Evolutionary conservation across 2,329 filamentous ascomycete species (phyloP).

Genomic region (Ceratocystis colombiana): DNA sequence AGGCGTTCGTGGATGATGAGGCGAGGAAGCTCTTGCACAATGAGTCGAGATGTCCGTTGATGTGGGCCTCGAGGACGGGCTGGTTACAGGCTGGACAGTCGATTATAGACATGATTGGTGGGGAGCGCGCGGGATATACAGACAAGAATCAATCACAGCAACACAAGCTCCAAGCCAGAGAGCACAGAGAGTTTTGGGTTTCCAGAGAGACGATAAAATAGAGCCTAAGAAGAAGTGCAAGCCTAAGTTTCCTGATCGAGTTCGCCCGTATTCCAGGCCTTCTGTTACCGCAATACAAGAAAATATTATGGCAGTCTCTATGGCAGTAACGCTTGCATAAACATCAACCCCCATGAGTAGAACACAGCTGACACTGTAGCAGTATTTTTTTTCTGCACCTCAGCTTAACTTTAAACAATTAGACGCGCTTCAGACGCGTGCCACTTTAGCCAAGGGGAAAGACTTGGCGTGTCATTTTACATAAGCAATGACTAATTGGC

Average conservation of each 20-base stretch:
- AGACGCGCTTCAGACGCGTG: slow-evolving; percentile 1
- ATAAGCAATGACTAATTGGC: neutral
- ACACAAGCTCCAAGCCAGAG: neutral
- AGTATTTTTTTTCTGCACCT: neutral
- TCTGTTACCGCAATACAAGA: no score
- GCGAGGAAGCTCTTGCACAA: slow-evolving; percentile 60
- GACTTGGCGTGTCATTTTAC: neutral
- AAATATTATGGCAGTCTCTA: no score
- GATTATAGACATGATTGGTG: slow-evolving; percentile 37
- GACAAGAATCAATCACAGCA: neutral
- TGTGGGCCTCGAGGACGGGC: slow-evolving; percentile 58
- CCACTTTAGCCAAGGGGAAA: slow-evolving; percentile 2
- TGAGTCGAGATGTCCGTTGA: slow-evolving; percentile 88
- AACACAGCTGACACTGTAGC: neutral
- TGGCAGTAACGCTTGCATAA: no score
- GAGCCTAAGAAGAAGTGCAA: no score
- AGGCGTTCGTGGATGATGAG: slow-evolving; percentile 28
- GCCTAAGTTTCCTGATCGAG: no score
- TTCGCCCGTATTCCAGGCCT: no score
- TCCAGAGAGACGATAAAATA: no score
- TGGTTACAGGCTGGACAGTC: slow-evolving; percentile 75
- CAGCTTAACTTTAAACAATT: neutral
- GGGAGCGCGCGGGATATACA: no score
- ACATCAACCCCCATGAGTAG: no score
- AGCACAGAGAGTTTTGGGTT: neutral